phyloP scores from a whole-genome alignment of 164 flowering plant genomes.

The Magnolia officinalis region DNA sequence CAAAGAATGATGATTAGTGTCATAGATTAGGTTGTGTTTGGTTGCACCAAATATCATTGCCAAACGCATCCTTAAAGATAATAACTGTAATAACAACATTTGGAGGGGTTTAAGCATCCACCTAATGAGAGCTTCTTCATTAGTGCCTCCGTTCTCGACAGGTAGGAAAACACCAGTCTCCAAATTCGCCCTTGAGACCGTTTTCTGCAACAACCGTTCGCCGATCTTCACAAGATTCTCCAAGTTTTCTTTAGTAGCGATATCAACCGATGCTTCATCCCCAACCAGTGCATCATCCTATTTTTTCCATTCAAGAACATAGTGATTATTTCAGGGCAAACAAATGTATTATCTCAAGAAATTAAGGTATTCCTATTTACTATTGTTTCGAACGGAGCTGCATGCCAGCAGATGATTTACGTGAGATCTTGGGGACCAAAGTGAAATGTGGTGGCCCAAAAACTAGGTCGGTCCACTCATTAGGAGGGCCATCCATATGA shows the following conservation, averaged over 20 bases:
- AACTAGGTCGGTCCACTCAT: too few species aligned
- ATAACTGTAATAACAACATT: not conserved
- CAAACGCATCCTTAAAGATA: not conserved
- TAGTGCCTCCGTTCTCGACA: conserved; percentile 10
- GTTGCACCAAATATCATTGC: too few species aligned
- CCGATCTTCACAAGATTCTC: conserved; percentile 20
- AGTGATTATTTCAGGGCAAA: too few species aligned
- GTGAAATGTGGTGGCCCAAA: too few species aligned
- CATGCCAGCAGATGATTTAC: too few species aligned
- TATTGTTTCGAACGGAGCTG: too few species aligned
- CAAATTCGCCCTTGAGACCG: conserved; percentile 17
- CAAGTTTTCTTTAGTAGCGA: conserved; percentile 17
- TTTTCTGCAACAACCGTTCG: conserved; percentile 17
- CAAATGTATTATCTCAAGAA: too few species aligned
- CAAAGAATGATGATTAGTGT: not conserved
- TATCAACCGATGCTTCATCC: conserved; percentile 10
- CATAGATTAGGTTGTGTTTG: not conserved
- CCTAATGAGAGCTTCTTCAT: conserved; percentile 23
- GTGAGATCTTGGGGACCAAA: too few species aligned
- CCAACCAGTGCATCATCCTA: conserved; percentile 17
- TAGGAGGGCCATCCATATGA: too few species aligned
- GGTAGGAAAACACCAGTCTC: conserved; percentile 22
- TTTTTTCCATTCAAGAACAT: not conserved
- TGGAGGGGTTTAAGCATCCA: not conserved
- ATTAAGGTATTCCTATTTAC: too few species aligned